Percentiles rank a stretch among this genome's conserved stretches.
phyloP scores from a whole-genome alignment of 305 asterid genomes.

The Fraxinus xanthoxyloides region DNA sequence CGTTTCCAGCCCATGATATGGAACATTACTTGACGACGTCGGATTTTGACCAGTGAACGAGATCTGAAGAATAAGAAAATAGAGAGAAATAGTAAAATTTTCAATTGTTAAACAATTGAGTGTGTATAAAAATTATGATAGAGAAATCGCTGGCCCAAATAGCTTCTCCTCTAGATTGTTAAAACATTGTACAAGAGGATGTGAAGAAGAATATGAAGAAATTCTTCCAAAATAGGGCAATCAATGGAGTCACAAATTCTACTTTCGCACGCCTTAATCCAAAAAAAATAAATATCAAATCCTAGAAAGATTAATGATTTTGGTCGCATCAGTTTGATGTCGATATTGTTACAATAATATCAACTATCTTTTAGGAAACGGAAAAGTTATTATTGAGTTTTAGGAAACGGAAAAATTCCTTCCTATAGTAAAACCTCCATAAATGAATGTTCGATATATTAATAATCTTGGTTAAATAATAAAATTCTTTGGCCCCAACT shows the following conservation, averaged over 20 bases:
- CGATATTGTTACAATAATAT: not conserved
- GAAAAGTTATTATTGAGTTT: not conserved
- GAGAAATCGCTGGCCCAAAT: not conserved
- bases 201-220: not conserved
- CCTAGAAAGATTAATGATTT: not conserved
- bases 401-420: not conserved
- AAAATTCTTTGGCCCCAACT: not conserved
- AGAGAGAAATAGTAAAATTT: not conserved
- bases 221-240: not conserved
- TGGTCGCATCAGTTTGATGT: not conserved
- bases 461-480: not conserved
- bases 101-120: not conserved
- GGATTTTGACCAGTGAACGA: not conserved
- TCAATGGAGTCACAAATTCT: not conserved
- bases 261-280: not conserved
- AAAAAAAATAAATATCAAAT: not conserved
- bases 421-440: not conserved
- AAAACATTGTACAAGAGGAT: not conserved
- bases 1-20: not conserved
- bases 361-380: not conserved
- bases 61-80: not conserved
- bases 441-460: not conserved
- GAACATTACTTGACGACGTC: conserved; percentile 6
- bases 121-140: not conserved
- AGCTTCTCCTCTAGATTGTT: not conserved